These are phyloP conservation scores for Lipomyces spencermartinsiae DNA, from an alignment of 805 yeast species.

Conservation along the genomic window DNA sequence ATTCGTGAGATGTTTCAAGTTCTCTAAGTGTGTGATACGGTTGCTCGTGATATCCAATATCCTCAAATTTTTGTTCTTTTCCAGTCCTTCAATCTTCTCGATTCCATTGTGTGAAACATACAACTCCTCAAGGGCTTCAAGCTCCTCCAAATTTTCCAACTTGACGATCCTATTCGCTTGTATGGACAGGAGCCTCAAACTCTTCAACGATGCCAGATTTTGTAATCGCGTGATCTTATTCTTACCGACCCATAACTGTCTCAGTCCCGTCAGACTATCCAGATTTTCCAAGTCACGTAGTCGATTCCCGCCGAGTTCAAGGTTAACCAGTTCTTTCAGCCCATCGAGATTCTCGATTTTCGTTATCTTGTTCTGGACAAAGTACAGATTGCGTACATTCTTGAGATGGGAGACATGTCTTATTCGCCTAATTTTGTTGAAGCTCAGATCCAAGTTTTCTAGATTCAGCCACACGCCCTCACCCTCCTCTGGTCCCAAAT, in stretches of 20 bases:
- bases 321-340: conserved; percentile 62
- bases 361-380: conserved; percentile 86
- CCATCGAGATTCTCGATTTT: conserved; percentile 71
- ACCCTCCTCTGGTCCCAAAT: conserved; percentile 49
- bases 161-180: conserved; percentile 83
- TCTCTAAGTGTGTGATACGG: conserved; percentile 63
- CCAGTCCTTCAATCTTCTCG: conserved; percentile 75
- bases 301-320: conserved; percentile 92
- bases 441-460: conserved; percentile 76
- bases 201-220: conserved; percentile 63
- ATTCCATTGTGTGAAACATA: conserved; percentile 88
- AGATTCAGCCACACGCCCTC: conserved; percentile 26
- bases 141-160: conserved; percentile 78
- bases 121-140: conserved; percentile 78
- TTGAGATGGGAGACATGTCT: conserved; percentile 72
- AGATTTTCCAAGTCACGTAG: conserved; percentile 63
- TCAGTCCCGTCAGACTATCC: conserved; percentile 59
- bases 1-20: conserved; percentile 66
- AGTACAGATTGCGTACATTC: conserved; percentile 70
- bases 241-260: conserved; percentile 91
- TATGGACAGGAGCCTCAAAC: conserved; percentile 78
- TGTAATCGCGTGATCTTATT: conserved; percentile 72
- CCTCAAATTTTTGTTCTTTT: conserved; percentile 66
- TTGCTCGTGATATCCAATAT: conserved; percentile 86
- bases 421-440: conserved; percentile 86